Base-by-base conservation (phyloP, 306 rosid species). In the Vigna radiata region DNA sequence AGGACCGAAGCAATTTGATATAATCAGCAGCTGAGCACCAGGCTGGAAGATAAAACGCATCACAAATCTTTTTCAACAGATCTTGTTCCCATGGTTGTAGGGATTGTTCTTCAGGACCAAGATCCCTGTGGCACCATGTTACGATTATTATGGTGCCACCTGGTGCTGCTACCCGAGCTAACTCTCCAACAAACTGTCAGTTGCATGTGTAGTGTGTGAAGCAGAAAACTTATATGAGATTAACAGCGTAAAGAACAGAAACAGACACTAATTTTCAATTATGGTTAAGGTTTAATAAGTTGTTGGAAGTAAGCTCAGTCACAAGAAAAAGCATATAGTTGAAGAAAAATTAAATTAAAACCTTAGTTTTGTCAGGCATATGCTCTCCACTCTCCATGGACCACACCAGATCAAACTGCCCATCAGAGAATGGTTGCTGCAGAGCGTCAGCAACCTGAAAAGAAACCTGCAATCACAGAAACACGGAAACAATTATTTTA, bases 381-480 rank as follows among this genome's bases (percentile, higher is more conserved):
- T 95, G 98, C 78, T 95, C 98, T 33, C 98, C 98, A 74, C 98
- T 95, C 83, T 95, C 98, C 98, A 95, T 90, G 59, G 97, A 95
- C 98, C 97, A 95, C 13, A 92, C 92, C 66, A 95, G 81, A 82
- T 95, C 97, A 73, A 95, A 95, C 48, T 85, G 77, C 7, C 82
- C 92, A 13, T 92, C 93, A 3, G 86, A 79, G 79, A 95, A 95
- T 58, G 98, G 98, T 70, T 90, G 97, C 4, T 89, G 74, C 62
- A 95, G 73, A 79, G 98, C 98, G 46, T 95, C 97, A 15, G 91
- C 98, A 7, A 95, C 98, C 76, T 78, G 93, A 77, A 85, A 94
- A 6, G 88, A 87, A 44, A 83, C 97, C 98, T 94, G 83, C 67
- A 58, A 25, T 56, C 21, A 76, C 21, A 72, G 48, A 56, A 41